Evolutionary conservation across 148 eudicot species (phyloP).

Genomic region (Fagopyrum tataricum): DNA sequence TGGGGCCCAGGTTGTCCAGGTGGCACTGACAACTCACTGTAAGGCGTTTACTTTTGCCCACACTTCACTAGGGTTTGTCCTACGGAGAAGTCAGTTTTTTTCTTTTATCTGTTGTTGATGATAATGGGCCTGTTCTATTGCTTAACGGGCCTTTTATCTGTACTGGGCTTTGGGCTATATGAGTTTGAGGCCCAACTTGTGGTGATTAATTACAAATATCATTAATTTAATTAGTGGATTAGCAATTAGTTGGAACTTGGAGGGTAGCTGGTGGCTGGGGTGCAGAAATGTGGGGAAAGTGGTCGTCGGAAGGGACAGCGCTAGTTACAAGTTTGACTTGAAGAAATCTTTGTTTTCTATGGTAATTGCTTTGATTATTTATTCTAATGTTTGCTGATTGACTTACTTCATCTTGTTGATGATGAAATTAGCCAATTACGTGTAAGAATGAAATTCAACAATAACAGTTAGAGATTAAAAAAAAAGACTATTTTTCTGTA

Average conservation of each 20-base stretch:
- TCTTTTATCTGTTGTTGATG: not conserved
- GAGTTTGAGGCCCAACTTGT: not conserved
- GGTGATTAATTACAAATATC: not conserved
- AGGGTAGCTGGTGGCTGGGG: not conserved
- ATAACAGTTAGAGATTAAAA: too few relatives aligned
- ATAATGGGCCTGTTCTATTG: not conserved
- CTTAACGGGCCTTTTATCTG: not conserved
- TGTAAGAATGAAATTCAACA: too few relatives aligned
- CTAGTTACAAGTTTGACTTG: not conserved
- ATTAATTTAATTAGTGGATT: not conserved
- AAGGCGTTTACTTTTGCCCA: slow-evolving; percentile 10
- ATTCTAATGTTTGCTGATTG: not conserved
- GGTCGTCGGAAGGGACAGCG: not conserved
- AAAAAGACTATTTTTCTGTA: too few relatives aligned
- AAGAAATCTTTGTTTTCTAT: not conserved
- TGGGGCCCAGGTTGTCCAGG: not conserved
- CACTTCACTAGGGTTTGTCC: slow-evolving; percentile 11
- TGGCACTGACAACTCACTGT: slow-evolving; percentile 10
- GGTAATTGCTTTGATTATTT: not conserved
- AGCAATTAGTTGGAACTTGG: not conserved
- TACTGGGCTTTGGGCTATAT: not conserved
- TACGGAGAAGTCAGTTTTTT: not conserved
- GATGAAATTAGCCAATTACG: too few relatives aligned
- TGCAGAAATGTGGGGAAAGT: not conserved
- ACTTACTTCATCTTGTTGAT: not conserved